Evolutionary conservation across 805 yeast genomes (phyloP).

Genomic region (Sporopachydermia quercuum): DNA sequence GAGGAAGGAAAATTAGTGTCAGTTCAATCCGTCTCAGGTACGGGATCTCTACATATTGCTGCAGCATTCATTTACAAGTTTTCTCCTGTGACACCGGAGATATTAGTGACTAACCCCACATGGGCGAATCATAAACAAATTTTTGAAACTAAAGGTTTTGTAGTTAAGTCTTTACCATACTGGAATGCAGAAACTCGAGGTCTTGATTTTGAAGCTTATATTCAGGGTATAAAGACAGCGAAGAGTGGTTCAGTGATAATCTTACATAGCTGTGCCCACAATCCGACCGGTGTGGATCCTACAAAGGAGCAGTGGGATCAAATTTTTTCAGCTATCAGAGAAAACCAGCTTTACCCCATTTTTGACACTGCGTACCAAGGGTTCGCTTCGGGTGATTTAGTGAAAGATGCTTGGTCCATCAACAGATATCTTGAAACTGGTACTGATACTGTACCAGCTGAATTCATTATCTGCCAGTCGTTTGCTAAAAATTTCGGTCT

Average conservation of each 20-base stretch:
- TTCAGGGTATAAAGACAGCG: slow-evolving; percentile 39
- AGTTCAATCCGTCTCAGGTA: slow-evolving; percentile 71
- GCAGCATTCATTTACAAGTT: slow-evolving; percentile 51
- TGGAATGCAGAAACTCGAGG: slow-evolving; percentile 48
- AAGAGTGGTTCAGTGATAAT: slow-evolving; percentile 50
- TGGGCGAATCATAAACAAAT: slow-evolving; percentile 91
- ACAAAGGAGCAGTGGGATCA: slow-evolving; percentile 65
- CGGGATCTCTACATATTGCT: slow-evolving; percentile 84
- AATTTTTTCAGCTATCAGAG: slow-evolving; percentile 48
- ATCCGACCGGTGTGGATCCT: slow-evolving; percentile 94
- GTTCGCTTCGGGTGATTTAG: slow-evolving; percentile 73
- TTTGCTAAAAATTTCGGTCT: slow-evolving; percentile 93
- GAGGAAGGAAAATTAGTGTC: slow-evolving; percentile 43
- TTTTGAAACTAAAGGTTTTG: slow-evolving; percentile 60
- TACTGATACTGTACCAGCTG: slow-evolving; percentile 19
- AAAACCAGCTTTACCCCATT: slow-evolving; percentile 55
- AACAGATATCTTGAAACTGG: slow-evolving; percentile 28
- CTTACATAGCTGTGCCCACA: slow-evolving; percentile 92
- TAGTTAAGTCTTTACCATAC: slow-evolving; percentile 46
- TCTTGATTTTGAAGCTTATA: slow-evolving; percentile 50
- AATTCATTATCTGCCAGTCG: slow-evolving; percentile 68
- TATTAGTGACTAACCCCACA: slow-evolving; percentile 74
- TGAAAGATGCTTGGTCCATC: slow-evolving; percentile 49
- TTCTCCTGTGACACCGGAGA: slow-evolving; percentile 21
- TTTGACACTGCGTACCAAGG: slow-evolving; percentile 96